Conservation (phyloP, 2,329 filamentous ascomycete species). For the Hymenoscyphus linearis region DNA sequence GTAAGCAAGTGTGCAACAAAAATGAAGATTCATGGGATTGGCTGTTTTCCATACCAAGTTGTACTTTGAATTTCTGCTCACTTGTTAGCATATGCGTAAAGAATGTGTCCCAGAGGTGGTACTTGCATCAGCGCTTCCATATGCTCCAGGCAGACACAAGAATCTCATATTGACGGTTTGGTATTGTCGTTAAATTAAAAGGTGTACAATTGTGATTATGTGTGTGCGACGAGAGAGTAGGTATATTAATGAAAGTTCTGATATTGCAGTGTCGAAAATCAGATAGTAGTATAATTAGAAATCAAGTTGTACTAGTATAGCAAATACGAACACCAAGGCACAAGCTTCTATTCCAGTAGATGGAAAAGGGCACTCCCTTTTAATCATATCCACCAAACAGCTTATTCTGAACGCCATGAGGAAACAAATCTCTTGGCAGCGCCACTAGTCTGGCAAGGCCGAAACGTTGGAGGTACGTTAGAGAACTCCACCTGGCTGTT, state of each 20-base stretch:
- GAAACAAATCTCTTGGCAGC: background rate
- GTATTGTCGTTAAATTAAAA: background rate
- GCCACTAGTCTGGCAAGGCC: background rate
- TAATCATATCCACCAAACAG: background rate
- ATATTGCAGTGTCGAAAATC: background rate
- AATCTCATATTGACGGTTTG: constrained; percentile 43
- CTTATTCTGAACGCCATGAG: background rate
- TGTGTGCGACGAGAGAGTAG: background rate
- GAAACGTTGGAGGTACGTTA: background rate
- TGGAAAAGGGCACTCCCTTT: background rate
- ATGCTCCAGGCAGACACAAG: constrained; percentile 52
- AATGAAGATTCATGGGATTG: constrained; percentile 1
- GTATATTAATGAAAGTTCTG: background rate
- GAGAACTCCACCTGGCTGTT: background rate
- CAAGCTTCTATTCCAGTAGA: background rate
- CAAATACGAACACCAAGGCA: background rate
- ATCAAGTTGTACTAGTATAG: background rate
- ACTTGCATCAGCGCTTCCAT: constrained; percentile 50
- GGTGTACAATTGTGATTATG: background rate
- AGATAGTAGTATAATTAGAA: background rate
- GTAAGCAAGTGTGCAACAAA: constrained; percentile 13
- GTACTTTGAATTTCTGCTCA: constrained; percentile 50
- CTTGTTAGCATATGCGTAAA: constrained; percentile 9
- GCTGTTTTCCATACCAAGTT: constrained; percentile 38
- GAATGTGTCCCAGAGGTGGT: background rate